Base-by-base conservation (phyloP, 2,329 filamentous ascomycete genomes). In the Dothistroma septosporum region DNA sequence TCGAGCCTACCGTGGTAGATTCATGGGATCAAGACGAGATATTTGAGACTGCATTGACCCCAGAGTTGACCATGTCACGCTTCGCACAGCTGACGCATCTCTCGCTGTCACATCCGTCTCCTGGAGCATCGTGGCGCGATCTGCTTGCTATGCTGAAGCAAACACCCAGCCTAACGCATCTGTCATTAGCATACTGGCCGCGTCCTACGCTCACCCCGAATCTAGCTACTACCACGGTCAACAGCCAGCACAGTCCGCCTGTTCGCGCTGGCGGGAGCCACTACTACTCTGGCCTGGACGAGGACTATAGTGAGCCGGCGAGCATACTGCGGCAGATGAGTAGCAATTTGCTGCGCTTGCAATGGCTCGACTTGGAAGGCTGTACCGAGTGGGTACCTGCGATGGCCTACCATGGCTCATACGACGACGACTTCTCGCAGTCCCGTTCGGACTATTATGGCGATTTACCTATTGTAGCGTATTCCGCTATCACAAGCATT, bases 131-230 rank as follows among this genome's bases (percentile, higher is more conserved):
- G 11, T 88, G 85, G 85, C 72, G 77, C 14, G 78, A 81, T 5
- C 76, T 88, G 2, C 74, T 87, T 2, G 72, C 75, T 1, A 69
- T 87, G 0, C 77, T 84, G 0, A 77, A 79, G 0, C 76, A 82
- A 28, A 72, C 85, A 0, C 77, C 81, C n/a, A 83, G 79, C 3
- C 70, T 88, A 24, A 86, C 84, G 0, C 85, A 87, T 64, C 76
- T 88, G 1, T 87, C 85, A 0, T 76, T 88, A 1, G 84, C 85
- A 2, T 78, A 85, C 69, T 88, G 85, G 85, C 84, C 84, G 2
- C 74, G 77, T 21, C 85, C 85, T 1, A 83, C 80, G 0, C 73
- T 82, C n/a, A 85, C 82, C 0, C 82, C 83, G 0, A 82, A 84
- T 61, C 74, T 83, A 2, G 73, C 74, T 2, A 79, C 77, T 9